Percentiles rank a stretch among this genome's conserved stretches.
Conservation (phyloP, 73 alveolate genomes). For the Paramecium biaurelia region DNA sequence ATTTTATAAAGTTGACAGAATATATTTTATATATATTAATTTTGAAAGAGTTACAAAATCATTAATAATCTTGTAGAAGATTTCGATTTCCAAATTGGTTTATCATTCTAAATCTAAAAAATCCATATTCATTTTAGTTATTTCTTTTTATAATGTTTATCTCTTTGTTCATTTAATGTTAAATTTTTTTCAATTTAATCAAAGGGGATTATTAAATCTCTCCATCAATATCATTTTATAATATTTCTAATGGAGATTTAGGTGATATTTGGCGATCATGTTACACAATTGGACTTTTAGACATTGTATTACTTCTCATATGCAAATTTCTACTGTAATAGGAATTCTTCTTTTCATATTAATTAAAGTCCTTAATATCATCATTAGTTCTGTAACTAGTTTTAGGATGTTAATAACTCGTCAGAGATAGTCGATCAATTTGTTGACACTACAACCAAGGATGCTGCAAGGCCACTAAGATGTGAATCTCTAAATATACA, state of each 20-base stretch:
- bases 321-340: slow-evolving; percentile 11
- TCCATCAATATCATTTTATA: not conserved
- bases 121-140: not conserved
- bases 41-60: not conserved
- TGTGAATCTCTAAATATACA: slow-evolving; percentile 6
- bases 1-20: not conserved
- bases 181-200: not conserved
- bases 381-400: slow-evolving; percentile 10
- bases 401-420: not conserved
- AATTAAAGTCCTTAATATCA: slow-evolving; percentile 2
- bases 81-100: not conserved
- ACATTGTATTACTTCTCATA: slow-evolving; percentile 12
- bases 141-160: not conserved
- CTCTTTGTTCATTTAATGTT: not conserved
- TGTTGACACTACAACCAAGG: not conserved
- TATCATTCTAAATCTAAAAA: not conserved
- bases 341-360: not conserved
- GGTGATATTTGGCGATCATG: not conserved
- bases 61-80: not conserved
- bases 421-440: not conserved
- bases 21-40: not conserved
- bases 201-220: not conserved
- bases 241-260: not conserved
- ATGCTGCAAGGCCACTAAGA: slow-evolving; percentile 48
- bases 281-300: not conserved